These are phyloP conservation scores for Daldinia childiae DNA, from an alignment of 495 filamentous ascomycete genomes.

Conservation along the genomic window DNA sequence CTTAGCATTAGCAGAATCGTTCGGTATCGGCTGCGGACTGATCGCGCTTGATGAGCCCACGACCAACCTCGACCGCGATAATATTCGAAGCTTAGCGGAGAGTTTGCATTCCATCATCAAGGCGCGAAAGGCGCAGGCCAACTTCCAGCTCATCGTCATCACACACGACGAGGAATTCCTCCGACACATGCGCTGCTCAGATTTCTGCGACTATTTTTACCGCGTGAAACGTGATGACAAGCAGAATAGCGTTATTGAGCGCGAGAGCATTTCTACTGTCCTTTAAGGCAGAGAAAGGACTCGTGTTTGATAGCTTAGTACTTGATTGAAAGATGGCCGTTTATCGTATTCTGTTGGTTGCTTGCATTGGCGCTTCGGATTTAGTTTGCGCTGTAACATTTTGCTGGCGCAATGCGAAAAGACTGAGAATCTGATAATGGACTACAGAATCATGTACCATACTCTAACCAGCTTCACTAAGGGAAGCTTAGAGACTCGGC, in stretches of 20 bases:
- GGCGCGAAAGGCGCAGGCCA: conserved; percentile 81
- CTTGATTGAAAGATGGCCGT: neutral
- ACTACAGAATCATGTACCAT: conserved; percentile 8
- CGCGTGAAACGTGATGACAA: conserved; percentile 82
- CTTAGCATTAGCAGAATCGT: conserved; percentile 94
- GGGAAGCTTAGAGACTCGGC: neutral
- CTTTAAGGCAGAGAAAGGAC: conserved; percentile 41
- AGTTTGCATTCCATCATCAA: conserved; percentile 90
- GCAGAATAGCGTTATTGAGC: conserved; percentile 87
- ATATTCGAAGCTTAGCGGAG: conserved; percentile 87
- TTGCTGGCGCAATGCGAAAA: conserved; percentile 1
- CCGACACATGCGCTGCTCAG: conserved; percentile 89
- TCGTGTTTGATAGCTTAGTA: neutral
- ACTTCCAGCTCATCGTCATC: conserved; percentile 98
- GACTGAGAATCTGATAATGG: neutral
- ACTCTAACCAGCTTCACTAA: neutral
- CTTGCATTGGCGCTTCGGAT: neutral
- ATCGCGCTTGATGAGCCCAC: conserved; percentile 98
- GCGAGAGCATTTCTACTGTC: conserved; percentile 70
- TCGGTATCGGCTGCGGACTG: conserved; percentile 93
- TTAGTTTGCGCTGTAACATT: neutral
- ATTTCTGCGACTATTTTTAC: conserved; percentile 93
- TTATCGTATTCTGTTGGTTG: neutral
- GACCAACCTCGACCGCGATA: conserved; percentile 94
- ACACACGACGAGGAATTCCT: conserved; percentile 99